Base-by-base conservation (phyloP, 768 basidiomycete genomes). In the Cystobasidium tubakii region DNA sequence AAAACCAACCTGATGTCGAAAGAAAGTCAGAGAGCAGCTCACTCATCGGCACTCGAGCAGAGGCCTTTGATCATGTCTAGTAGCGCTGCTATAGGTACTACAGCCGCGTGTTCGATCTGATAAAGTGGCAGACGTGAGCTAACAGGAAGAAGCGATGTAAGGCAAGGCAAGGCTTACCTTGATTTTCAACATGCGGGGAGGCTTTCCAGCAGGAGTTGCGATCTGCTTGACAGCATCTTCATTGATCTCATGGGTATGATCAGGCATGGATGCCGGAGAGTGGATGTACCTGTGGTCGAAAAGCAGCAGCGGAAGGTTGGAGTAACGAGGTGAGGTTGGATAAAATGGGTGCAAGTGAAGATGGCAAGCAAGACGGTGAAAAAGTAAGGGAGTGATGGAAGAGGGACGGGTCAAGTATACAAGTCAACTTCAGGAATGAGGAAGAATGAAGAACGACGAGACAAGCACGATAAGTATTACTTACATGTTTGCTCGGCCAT, bases 401-500 rank as follows among this genome's bases (percentile, higher is more conserved):
- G n/a, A n/a, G n/a, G n/a, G n/a, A n/a, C n/a, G n/a, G n/a, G n/a
- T n/a, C n/a, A n/a, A n/a, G n/a, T n/a, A n/a, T n/a, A n/a, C n/a
- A n/a, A n/a, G n/a, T n/a, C n/a, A n/a, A n/a, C n/a, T n/a, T n/a
- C 12, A 19, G 21, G 46, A 50, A 21, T 4, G 46, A 50, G 46
- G 46, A 21, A 50, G 46, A 6, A 7, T 7, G 7, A 7, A 42
- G 42, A 7, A 42, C 42, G 17, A 42, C 9, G 9, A 7, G 42
- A 42, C 53, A n/a, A 9, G 53, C 6, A 9, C 7, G 27, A 6
- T 9, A 55, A n/a, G n/a, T 9, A 10, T 10, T 15, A 6, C 57
- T 60, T 34, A 60, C 57, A 60, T 29, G 57, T 60, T 60, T 12
- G 57, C 57, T 60, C 33, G 12, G 12, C 57, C 57, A 60, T 60